Evolutionary conservation across 1,284 basidiomycete species (phyloP).

Genomic region (Boletus hoseneyae): DNA sequence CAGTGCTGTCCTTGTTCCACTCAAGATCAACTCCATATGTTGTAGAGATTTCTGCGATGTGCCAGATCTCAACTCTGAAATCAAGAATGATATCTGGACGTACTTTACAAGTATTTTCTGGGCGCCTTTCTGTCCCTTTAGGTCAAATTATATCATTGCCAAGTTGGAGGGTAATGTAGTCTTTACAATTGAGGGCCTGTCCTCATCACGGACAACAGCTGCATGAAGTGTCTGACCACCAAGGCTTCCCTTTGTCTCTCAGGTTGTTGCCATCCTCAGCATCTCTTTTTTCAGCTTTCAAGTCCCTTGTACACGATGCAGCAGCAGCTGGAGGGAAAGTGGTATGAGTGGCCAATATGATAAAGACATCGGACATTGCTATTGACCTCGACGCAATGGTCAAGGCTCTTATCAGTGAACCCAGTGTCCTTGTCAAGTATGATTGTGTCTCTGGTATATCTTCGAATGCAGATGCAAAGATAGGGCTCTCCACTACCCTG

Average conservation of each 20-base stretch:
- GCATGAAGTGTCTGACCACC: slow-evolving; percentile 27
- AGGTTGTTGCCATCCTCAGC: neutral
- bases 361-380: slow-evolving; percentile 16
- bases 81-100: slow-evolving; percentile 30
- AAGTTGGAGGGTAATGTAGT: slow-evolving; percentile 28
- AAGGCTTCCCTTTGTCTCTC: slow-evolving; percentile 24
- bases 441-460: slow-evolving; percentile 20
- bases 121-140: slow-evolving; percentile 28
- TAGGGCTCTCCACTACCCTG: slow-evolving; percentile 11
- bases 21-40: slow-evolving; percentile 28
- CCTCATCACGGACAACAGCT: slow-evolving; percentile 22
- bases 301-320: slow-evolving; percentile 17
- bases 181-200: slow-evolving; percentile 29
- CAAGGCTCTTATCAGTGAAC: slow-evolving; percentile 12
- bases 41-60: slow-evolving; percentile 29
- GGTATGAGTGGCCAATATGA: slow-evolving; percentile 26
- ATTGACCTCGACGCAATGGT: slow-evolving; percentile 16
- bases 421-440: slow-evolving; percentile 26
- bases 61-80: slow-evolving; percentile 22
- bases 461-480: slow-evolving; percentile 26
- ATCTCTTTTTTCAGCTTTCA: slow-evolving; percentile 20
- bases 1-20: slow-evolving; percentile 30
- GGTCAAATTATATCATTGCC: slow-evolving; percentile 27
- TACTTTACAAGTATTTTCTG: slow-evolving; percentile 25
- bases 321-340: slow-evolving; percentile 18